Conservation (phyloP, 805 yeast species). For the Teunomyces panamensis region DNA sequence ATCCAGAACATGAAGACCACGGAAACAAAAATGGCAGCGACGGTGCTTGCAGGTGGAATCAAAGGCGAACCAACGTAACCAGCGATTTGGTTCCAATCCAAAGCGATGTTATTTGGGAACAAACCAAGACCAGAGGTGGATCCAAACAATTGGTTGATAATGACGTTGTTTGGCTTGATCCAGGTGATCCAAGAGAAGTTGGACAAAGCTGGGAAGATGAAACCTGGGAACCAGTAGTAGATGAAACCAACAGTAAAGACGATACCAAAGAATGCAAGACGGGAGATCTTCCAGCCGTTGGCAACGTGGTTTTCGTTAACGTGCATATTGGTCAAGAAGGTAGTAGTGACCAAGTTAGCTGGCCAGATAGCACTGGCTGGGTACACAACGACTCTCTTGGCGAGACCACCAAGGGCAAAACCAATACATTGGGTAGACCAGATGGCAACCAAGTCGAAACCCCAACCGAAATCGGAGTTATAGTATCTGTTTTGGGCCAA, state of each 20-base stretch:
- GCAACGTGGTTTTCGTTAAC: conserved; percentile 50
- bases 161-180: conserved; percentile 59
- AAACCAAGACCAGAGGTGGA: conserved; percentile 58
- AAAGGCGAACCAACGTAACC: conserved; percentile 60
- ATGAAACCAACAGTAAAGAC: conserved; percentile 14
- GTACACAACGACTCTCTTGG: conserved; percentile 55
- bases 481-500: conserved; percentile 51
- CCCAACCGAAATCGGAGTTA: conserved; percentile 45
- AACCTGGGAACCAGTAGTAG: conserved; percentile 53
- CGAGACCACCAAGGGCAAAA: conserved; percentile 63
- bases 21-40: conserved; percentile 40
- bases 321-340: conserved; percentile 54
- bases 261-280: conserved; percentile 14
- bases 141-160: conserved; percentile 67
- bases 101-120: conserved; percentile 52
- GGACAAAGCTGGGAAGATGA: conserved; percentile 55
- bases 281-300: conserved; percentile 59
- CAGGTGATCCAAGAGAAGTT: conserved; percentile 64
- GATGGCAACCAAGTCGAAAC: conserved; percentile 51
- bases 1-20: conserved; percentile 46
- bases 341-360: conserved; percentile 54
- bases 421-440: conserved; percentile 64
- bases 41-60: conserved; percentile 57
- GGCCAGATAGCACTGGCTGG: conserved; percentile 77
- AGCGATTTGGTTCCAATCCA: conserved; percentile 66